Base-by-base conservation (phyloP, 306 rosid genomes). In the Inga leiocalycina region DNA sequence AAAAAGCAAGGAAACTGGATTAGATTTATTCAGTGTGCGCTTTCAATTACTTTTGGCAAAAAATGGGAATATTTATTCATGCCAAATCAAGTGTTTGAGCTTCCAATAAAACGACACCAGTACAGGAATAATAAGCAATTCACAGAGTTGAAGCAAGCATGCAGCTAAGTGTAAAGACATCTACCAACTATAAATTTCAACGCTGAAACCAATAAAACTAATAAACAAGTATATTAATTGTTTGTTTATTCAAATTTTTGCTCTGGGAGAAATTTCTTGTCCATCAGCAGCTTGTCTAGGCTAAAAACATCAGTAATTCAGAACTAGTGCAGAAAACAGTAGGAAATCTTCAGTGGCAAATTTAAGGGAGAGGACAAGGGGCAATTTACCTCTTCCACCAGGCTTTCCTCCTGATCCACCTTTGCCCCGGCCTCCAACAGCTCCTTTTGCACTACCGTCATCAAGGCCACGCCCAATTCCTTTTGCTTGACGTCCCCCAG, bases 401-500 rank as follows among this genome's bases (percentile, higher is more conserved):
- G 96, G 51, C 84, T 87, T 93, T 75, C 94, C 97, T 73, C 97
- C 94, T 4, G 91, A 80, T 19, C 98, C 97, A 68, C 95, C 96
- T 81, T 91, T 94, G 81, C 99, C 99, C 32, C 99, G 94, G 80
- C 99, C 98, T 71, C 94, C 97, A 82, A 91, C 91, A 12, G 80
- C 77, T 79, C 97, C 98, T 83, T 87, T 96, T 78, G 98, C 71
- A 80, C 91, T 80, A 59, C 95, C 94, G 73, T 95, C 99, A 51
- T 96, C 98, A 24, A 93, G 32, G 77, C 98, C 98, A 67, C 99
- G 98, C 34, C 98, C 99, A 78, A 92, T 91, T 72, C 98, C 98
- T 87, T 93, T 95, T 12, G 88, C 32, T 77, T 79, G 96, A 44
- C 99, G 92, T 71, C 94, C 98, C 71, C 96, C 94, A 61, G 96